These are phyloP conservation scores for Durio zibethinus DNA, from an alignment of 345 rosid species.

Conservation along the genomic window DNA sequence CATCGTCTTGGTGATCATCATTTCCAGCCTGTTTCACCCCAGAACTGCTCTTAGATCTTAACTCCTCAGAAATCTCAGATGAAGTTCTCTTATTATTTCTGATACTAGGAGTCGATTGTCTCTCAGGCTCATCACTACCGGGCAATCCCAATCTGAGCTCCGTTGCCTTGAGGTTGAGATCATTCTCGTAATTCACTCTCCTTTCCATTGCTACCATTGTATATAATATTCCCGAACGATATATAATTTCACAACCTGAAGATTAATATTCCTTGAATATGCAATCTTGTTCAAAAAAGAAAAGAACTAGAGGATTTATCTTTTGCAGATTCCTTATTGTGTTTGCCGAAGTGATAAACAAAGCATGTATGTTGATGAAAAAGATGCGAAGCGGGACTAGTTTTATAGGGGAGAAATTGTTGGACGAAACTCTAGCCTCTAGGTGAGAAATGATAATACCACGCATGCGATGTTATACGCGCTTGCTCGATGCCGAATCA, in stretches of 20 bases:
- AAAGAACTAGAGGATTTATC: neutral
- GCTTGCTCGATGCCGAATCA: slow-evolving; percentile 8
- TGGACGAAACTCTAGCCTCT: neutral
- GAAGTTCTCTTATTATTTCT: slow-evolving; percentile 53
- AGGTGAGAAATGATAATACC: slow-evolving; percentile 12
- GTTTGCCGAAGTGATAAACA: neutral
- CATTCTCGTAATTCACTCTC: slow-evolving; percentile 30
- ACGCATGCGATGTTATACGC: slow-evolving; percentile 20
- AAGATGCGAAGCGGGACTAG: slow-evolving; percentile 18
- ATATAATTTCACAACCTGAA: neutral
- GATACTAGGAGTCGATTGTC: slow-evolving; percentile 14
- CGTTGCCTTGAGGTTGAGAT: slow-evolving; percentile 57
- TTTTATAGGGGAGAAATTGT: slow-evolving; percentile 31
- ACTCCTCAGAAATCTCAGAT: slow-evolving; percentile 32
- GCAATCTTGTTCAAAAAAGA: neutral
- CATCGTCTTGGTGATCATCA: slow-evolving; percentile 13
- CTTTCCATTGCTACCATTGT: slow-evolving; percentile 11
- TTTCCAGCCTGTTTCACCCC: slow-evolving; percentile 15
- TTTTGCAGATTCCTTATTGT: neutral
- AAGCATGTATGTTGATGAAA: slow-evolving; percentile 22
- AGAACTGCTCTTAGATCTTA: slow-evolving; percentile 14
- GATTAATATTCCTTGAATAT: neutral
- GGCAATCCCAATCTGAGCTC: slow-evolving; percentile 85
- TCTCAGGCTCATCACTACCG: slow-evolving; percentile 46
- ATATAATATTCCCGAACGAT: too few species aligned